Evolutionary conservation across 2,329 filamentous ascomycete species (phyloP).

Genomic region (Diplodia intermedia): DNA sequence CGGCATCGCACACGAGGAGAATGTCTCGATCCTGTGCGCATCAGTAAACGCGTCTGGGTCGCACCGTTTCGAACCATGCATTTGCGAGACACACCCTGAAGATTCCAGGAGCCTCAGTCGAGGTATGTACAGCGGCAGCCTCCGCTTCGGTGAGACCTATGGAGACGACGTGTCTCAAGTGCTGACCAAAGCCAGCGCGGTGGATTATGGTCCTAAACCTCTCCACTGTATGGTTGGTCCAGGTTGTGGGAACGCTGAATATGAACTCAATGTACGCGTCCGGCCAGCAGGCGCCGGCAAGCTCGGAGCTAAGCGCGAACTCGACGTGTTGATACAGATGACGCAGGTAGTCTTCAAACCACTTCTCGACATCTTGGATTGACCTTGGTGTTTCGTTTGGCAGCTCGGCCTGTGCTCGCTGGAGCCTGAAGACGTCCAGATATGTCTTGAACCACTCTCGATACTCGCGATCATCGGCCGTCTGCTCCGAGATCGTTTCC

Average conservation of each 20-base stretch:
- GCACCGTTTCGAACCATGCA: background rate
- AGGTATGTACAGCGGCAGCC: slow-evolving; percentile 60
- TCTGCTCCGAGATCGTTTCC: slow-evolving; percentile 45
- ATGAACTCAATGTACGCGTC: slow-evolving; percentile 59
- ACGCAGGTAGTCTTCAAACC: slow-evolving; percentile 58
- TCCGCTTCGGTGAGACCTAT: slow-evolving; percentile 62
- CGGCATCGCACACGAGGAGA: slow-evolving; percentile 59
- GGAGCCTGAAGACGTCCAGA: slow-evolving; percentile 57
- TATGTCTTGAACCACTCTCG: slow-evolving; percentile 65
- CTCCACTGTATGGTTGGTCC: slow-evolving; percentile 61
- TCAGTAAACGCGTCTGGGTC: background rate
- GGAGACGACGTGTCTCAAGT: slow-evolving; percentile 47
- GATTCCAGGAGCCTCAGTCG: slow-evolving; percentile 46
- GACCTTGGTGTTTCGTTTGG: slow-evolving; percentile 53
- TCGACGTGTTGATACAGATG: slow-evolving; percentile 60
- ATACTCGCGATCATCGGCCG: slow-evolving; percentile 53
- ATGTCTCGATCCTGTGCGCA: slow-evolving; percentile 49
- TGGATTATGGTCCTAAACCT: slow-evolving; percentile 57
- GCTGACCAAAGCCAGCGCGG: slow-evolving; percentile 57
- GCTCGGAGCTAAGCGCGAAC: slow-evolving; percentile 46
- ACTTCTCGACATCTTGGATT: slow-evolving; percentile 54
- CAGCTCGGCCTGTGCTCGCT: slow-evolving; percentile 53
- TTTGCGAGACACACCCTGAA: slow-evolving; percentile 36
- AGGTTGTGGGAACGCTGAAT: slow-evolving; percentile 66
- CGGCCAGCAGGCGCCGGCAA: slow-evolving; percentile 53